phyloP scores from a whole-genome alignment of 2,329 filamentous ascomycete species.

The Alternaria hordeiaustralica region DNA sequence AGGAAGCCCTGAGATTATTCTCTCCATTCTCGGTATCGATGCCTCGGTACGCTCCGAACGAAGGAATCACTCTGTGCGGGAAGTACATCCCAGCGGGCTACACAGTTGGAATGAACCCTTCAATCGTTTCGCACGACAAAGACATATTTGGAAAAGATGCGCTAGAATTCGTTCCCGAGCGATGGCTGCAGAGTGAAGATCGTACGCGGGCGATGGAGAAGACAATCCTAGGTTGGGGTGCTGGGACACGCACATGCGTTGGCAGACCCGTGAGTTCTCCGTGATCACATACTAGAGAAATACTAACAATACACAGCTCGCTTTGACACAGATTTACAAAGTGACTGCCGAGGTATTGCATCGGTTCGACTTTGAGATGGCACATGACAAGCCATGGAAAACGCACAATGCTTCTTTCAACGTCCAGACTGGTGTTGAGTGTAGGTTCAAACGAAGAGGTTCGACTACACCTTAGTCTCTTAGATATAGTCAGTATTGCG shows the following conservation, averaged over 20 bases:
- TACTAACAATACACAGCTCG: conserved; percentile 2
- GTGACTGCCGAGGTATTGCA: conserved; percentile 26
- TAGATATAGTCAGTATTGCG: not conserved
- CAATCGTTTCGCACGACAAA: conserved; percentile 52
- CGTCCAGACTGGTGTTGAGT: conserved; percentile 24
- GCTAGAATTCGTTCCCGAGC: conserved; percentile 2
- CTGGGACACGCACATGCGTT: conserved; percentile 70
- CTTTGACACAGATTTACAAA: conserved; percentile 31
- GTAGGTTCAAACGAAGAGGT: conserved; percentile 10
- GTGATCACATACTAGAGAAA: not conserved
- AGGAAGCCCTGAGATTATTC: conserved; percentile 77
- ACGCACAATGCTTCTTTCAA: conserved; percentile 28
- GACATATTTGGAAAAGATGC: conserved; percentile 1
- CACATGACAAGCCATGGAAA: conserved; percentile 29
- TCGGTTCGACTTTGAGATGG: conserved; percentile 23
- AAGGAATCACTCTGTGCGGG: conserved; percentile 68
- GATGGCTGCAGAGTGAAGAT: conserved; percentile 7
- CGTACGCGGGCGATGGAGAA: conserved; percentile 4
- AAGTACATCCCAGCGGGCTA: conserved; percentile 69
- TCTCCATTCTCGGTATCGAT: conserved; percentile 74
- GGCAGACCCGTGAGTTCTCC: conserved; percentile 58
- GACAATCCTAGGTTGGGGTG: conserved; percentile 61
- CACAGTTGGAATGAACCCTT: conserved; percentile 75
- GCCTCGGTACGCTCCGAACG: conserved; percentile 72
- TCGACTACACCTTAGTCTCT: not conserved